phyloP scores from a whole-genome alignment of 148 eudicot species.

The Polygonum maritimum region DNA sequence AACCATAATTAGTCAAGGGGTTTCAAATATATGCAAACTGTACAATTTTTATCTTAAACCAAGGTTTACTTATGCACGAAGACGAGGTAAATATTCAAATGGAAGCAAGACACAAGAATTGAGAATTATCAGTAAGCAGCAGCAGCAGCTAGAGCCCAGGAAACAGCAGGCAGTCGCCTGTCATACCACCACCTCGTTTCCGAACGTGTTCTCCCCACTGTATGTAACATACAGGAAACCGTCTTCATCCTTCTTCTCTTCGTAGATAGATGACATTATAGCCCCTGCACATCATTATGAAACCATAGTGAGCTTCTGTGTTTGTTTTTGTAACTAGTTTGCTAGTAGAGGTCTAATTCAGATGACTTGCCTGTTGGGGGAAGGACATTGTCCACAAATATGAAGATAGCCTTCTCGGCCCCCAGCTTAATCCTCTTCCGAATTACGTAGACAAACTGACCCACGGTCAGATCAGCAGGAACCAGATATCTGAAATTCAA shows the following conservation, averaged over 20 bases:
- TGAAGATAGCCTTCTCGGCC: constrained; percentile 36
- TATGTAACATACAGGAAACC: constrained; percentile 35
- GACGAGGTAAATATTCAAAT: neutral
- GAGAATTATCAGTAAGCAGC: constrained; percentile 7
- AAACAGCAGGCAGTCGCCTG: neutral
- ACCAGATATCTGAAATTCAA: constrained; percentile 26
- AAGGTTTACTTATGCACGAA: neutral
- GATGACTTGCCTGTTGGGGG: constrained; percentile 31
- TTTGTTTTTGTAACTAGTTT: neutral
- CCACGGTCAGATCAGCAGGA: constrained; percentile 36
- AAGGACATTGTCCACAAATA: constrained; percentile 36
- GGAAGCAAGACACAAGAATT: neutral
- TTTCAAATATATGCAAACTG: neutral
- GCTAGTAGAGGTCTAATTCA: neutral
- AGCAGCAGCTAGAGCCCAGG: neutral
- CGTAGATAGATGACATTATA: constrained; percentile 30
- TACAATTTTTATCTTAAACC: neutral
- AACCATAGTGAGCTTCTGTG: neutral
- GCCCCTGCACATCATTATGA: constrained; percentile 18
- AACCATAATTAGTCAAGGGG: neutral
- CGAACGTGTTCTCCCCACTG: constrained; percentile 41
- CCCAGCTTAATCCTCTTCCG: constrained; percentile 37
- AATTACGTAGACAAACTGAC: constrained; percentile 35
- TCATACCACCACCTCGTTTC: constrained; percentile 3
- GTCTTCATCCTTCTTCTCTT: constrained; percentile 35